phyloP scores from a whole-genome alignment of 768 basidiomycete species.

The Termitomyces sp. region DNA sequence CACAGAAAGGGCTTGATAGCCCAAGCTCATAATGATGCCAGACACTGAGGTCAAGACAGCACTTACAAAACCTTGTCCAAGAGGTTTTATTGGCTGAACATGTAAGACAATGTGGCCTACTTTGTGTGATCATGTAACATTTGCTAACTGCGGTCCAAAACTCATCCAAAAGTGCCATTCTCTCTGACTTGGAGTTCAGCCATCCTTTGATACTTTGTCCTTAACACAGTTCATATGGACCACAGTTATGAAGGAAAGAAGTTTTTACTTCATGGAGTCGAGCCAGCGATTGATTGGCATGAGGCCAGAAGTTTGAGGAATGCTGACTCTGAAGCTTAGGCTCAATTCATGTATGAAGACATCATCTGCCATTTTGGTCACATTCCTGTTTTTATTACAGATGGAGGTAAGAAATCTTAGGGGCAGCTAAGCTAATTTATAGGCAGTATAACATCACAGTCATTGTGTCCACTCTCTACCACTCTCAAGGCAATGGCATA shows the following conservation, averaged over 20 bases:
- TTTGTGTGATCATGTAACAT: background rate
- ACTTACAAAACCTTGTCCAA: background rate
- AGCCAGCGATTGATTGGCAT: slow-evolving; percentile 21
- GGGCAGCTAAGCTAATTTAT: slow-evolving; percentile 17
- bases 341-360: slow-evolving; percentile 18
- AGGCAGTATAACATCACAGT: slow-evolving; percentile 21
- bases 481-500: slow-evolving; percentile 29
- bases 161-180: background rate
- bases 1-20: background rate
- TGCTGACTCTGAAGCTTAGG: slow-evolving; percentile 21
- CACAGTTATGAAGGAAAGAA: slow-evolving; percentile 10
- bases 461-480: slow-evolving; percentile 25
- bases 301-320: slow-evolving; percentile 23
- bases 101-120: background rate
- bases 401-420: slow-evolving; percentile 21
- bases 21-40: background rate
- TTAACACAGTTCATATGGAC: slow-evolving; percentile 14
- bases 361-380: slow-evolving; percentile 15
- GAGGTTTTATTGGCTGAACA: background rate
- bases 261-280: slow-evolving; percentile 18
- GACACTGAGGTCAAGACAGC: background rate
- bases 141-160: background rate
- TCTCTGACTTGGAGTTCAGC: background rate
- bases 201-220: slow-evolving; percentile 11
- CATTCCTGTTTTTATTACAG: background rate